Conservation (phyloP, 169 alveolate species). For the Perkinsus olseni region DNA sequence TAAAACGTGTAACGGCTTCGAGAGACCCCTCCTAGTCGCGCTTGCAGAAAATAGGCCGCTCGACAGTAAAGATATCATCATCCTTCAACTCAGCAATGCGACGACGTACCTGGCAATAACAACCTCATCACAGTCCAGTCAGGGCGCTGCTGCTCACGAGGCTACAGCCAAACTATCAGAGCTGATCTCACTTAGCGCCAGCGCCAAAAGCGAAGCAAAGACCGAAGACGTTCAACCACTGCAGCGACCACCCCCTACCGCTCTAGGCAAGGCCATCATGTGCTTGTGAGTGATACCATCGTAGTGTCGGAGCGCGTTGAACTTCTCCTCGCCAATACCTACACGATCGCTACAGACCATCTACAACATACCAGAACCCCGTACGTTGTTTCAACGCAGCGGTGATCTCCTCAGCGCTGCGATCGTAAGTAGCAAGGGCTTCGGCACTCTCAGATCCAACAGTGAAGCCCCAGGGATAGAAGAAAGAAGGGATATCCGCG, state of each 20-base stretch:
- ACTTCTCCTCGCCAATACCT: neutral
- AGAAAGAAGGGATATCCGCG: constrained; percentile 16
- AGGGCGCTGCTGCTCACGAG: too few relatives aligned
- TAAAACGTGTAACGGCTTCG: neutral
- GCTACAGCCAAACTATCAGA: too few relatives aligned
- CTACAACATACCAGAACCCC: neutral
- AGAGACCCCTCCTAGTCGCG: neutral
- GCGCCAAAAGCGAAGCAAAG: too few relatives aligned
- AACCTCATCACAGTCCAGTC: too few relatives aligned
- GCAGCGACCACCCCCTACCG: too few relatives aligned
- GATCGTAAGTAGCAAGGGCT: neutral
- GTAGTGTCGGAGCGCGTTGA: constrained; percentile 4
- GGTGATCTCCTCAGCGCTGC: neutral
- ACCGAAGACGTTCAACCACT: too few relatives aligned
- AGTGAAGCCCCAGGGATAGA: constrained; percentile 22
- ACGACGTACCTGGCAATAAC: neutral
- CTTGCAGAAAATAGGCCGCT: neutral
- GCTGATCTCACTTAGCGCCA: too few relatives aligned
- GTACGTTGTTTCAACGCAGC: neutral
- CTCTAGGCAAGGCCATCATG: constrained; percentile 2
- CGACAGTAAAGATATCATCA: neutral
- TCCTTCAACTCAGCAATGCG: neutral
- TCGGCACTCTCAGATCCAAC: neutral
- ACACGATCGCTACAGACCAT: neutral
- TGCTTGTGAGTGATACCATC: constrained; percentile 12